Base-by-base conservation (phyloP, 805 yeast genomes). In the Ascoidea asiatica region DNA sequence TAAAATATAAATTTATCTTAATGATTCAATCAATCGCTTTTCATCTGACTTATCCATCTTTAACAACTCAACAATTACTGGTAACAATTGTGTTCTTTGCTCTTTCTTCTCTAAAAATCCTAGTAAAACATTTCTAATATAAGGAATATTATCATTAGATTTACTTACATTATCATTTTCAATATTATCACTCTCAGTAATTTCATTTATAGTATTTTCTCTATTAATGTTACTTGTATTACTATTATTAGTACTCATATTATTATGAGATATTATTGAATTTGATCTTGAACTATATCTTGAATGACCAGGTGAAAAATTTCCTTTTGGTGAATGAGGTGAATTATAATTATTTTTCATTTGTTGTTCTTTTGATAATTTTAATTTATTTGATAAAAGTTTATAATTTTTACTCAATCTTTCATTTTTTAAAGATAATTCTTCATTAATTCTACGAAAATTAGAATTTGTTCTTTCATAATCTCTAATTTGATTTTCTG, bases 91-190 rank as follows among this genome's bases (percentile, higher is more conserved):
- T 22, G 70, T 77, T 47, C 97, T 70, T 61, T 89, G 97, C n/a
- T 90, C 98, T 55, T 74, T 83, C 57, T 85, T 95, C 56, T 89
- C 96, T 44, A 92, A 62, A 58, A 83, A 92, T 2, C 97, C 97
- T 2, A 90, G 64, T n/a, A 90, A 61, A 2, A 90, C 96, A 57
- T 92, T 92, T 59, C 84, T 85, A 43, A 88, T 70, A 57, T 90
- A 90, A 11, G 94, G 85, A 19, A 81, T 68, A 53, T 77, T 81
- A 41, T 67, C 70, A 17, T 57, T 57, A 20, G 55, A 56, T 5
- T 48, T 43, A 5, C 15, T 5, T 4, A 38, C 44, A 37, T 51
- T 53, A 20, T 48, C 46, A 17, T 37, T 40, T 6, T 21, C 21
- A 19, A 13, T 17, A 17, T 6, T 19, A 19, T 17, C 21, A 21